Evolutionary conservation across 371 early-diverging fungal genomes (phyloP).

Genomic region (Rhizopus microsporus): DNA sequence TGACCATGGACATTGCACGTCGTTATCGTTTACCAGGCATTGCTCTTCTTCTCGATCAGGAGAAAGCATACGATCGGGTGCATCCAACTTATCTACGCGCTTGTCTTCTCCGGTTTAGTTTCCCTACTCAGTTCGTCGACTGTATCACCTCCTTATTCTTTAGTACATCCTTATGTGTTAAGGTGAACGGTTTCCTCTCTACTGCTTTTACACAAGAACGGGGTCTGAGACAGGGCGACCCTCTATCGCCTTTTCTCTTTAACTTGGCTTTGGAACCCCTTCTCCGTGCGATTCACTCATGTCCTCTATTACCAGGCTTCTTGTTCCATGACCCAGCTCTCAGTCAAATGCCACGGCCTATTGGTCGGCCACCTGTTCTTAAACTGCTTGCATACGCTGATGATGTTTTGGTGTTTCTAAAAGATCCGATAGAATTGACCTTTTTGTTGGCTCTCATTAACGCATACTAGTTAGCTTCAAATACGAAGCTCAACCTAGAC

Average conservation of each 20-base stretch:
- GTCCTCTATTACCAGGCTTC: constrained; percentile 4
- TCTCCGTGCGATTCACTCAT: constrained; percentile 9
- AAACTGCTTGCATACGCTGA: constrained; percentile 18
- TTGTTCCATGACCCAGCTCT: no score
- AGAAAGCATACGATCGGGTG: constrained; percentile 10
- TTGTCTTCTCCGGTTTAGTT: constrained; percentile 9
- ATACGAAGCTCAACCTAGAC: constrained; percentile 20
- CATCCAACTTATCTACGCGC: constrained; percentile 4
- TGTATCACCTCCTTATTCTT: neutral
- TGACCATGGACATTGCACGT: constrained; percentile 14
- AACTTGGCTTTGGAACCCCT: constrained; percentile 33
- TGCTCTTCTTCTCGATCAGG: neutral
- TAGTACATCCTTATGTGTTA: neutral
- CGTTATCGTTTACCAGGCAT: neutral
- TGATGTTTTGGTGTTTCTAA: constrained; percentile 16
- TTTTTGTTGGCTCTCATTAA: neutral
- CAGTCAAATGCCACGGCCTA: no score
- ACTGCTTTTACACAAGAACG: neutral
- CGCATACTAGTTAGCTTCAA: constrained; percentile 17
- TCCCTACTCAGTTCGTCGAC: constrained; percentile 1
- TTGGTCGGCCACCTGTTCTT: constrained; percentile 1
- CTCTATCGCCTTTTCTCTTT: constrained; percentile 14
- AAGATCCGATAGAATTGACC: neutral
- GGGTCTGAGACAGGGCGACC: constrained; percentile 17
- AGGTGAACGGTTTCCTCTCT: neutral